phyloP scores from a whole-genome alignment of 371 early-diverging fungal genomes.

The Haplosporangium sp. region DNA sequence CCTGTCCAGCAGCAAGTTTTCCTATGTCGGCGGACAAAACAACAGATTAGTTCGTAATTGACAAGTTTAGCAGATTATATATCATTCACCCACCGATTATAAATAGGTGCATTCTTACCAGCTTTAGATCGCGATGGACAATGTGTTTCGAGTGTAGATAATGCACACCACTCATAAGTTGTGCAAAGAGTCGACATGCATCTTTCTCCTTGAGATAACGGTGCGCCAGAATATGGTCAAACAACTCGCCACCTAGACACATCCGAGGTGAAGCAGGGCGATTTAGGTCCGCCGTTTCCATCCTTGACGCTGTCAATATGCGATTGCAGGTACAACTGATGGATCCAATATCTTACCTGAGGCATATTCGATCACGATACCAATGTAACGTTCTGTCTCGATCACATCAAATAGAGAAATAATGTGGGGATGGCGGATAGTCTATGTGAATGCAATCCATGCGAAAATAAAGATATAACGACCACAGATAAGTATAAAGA shows the following conservation, averaged over 20 bases:
- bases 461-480: slow-evolving; percentile 4
- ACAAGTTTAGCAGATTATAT: too few relatives aligned
- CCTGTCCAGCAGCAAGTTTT: slow-evolving; percentile 90
- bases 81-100: too few relatives aligned
- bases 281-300: background rate
- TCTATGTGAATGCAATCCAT: slow-evolving; percentile 57
- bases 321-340: background rate
- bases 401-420: slow-evolving; percentile 96
- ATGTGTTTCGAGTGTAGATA: slow-evolving; percentile 91
- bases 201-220: slow-evolving; percentile 93
- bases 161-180: slow-evolving; percentile 89
- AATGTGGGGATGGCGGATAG: slow-evolving; percentile 90
- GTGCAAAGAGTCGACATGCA: slow-evolving; percentile 93
- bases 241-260: slow-evolving; percentile 87
- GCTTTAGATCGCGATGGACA: slow-evolving; percentile 96
- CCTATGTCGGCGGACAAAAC: slow-evolving; percentile 60
- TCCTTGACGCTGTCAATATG: background rate
- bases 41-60: background rate
- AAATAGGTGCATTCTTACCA: slow-evolving; percentile 65
- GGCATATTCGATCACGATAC: slow-evolving; percentile 95
- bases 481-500: background rate
- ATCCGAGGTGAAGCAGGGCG: background rate
- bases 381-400: slow-evolving; percentile 95
- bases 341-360: slow-evolving; percentile 66
- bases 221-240: slow-evolving; percentile 95